These are phyloP conservation scores for Vavraia culicis DNA, from an alignment of 371 early-diverging fungal genomes.

Conservation along the genomic window DNA sequence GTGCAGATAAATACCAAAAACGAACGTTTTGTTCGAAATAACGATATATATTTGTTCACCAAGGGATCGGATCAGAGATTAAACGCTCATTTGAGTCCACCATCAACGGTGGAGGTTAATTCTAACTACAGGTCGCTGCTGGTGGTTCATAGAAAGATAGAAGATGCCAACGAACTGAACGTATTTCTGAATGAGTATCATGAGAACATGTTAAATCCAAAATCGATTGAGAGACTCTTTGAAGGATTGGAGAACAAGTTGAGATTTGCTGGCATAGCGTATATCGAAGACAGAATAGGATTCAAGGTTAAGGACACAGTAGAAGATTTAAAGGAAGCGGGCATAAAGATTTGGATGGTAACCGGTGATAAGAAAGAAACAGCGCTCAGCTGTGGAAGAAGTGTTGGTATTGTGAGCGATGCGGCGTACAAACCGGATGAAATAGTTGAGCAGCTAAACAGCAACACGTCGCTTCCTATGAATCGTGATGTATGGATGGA, in stretches of 20 bases:
- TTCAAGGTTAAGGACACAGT: constrained; percentile 77
- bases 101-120: constrained; percentile 48
- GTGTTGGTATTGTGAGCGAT: constrained; percentile 22
- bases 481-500: constrained; percentile 3
- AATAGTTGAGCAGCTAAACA: constrained; percentile 1
- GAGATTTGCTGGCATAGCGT: constrained; percentile 66
- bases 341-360: constrained; percentile 87
- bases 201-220: constrained; percentile 19
- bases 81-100: constrained; percentile 1
- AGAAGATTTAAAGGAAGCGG: constrained; percentile 56
- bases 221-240: constrained; percentile 50
- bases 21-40: too few relatives aligned
- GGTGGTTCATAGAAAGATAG: constrained; percentile 53
- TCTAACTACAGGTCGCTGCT: constrained; percentile 67
- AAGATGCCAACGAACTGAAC: constrained; percentile 50
- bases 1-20: constrained; percentile 14
- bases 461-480: not conserved
- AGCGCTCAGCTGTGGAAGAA: constrained; percentile 54
- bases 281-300: constrained; percentile 87
- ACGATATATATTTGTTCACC: constrained; percentile 40
- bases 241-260: constrained; percentile 57
- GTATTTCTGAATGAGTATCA: constrained; percentile 45
- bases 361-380: constrained; percentile 98
- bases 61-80: constrained; percentile 70
- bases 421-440: constrained; percentile 2